phyloP scores from a whole-genome alignment of 1,284 basidiomycete genomes.

The Nidula niveotomentosa region DNA sequence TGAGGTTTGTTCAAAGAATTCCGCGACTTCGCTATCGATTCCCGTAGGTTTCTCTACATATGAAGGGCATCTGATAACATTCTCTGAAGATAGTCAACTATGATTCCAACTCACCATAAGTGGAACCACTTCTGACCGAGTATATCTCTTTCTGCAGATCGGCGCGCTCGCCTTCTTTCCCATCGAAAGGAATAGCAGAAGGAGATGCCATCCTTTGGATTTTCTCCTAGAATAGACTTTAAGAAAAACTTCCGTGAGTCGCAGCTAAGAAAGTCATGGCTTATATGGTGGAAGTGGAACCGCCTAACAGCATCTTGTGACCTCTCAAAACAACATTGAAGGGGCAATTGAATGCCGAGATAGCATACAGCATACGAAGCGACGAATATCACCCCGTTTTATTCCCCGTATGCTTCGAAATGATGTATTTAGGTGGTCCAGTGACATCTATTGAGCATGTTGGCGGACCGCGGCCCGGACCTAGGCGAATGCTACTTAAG shows the following conservation, averaged over 20 bases:
- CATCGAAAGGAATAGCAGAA: background rate
- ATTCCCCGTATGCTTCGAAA: background rate
- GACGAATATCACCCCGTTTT: background rate
- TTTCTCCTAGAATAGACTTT: no score
- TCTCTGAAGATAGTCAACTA: background rate
- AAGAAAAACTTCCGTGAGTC: no score
- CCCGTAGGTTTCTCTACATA: conserved; percentile 19
- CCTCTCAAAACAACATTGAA: no score
- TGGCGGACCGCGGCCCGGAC: conserved; percentile 19
- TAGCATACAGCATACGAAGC: no score
- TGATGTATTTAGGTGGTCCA: background rate
- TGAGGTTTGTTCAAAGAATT: conserved; percentile 39
- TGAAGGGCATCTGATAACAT: background rate
- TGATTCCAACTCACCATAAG: background rate
- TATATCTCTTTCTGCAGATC: conserved; percentile 28
- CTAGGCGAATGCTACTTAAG: background rate
- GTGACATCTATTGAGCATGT: conserved; percentile 1
- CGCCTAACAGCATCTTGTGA: no score
- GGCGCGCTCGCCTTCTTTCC: conserved; percentile 13
- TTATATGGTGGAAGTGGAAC: no score
- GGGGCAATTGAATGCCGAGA: no score
- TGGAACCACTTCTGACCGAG: conserved; percentile 19
- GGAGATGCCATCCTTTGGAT: no score
- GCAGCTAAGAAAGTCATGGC: no score
- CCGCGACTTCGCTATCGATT: conserved; percentile 47